Evolutionary conservation across 169 alveolate genomes (phyloP).

Genomic region (Eimeria praecox): DNA sequence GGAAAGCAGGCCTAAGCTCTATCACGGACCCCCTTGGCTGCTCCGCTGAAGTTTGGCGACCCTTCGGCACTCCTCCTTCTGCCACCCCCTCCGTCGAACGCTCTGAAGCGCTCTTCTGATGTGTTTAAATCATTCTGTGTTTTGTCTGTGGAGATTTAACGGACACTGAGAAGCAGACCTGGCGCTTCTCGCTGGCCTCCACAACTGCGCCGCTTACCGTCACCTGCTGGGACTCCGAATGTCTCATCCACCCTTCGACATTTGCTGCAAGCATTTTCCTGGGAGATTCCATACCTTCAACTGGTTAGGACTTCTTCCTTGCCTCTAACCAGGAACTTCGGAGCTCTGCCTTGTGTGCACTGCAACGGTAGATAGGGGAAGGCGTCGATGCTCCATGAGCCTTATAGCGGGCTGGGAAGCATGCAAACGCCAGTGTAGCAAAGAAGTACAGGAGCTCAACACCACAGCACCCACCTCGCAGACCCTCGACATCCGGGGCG

Average conservation of each 20-base stretch:
- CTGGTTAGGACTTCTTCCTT: background rate
- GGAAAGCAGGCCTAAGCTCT: background rate
- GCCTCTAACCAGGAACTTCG: background rate
- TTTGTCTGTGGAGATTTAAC: background rate
- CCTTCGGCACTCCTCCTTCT: background rate
- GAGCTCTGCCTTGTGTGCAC: background rate
- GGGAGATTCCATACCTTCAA: no score
- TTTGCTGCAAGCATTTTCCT: background rate
- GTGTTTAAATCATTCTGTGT: background rate
- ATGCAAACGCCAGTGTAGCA: background rate
- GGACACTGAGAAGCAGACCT: background rate
- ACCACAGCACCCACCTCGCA: background rate
- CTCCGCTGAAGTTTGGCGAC: background rate
- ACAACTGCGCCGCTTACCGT: background rate
- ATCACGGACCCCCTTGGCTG: background rate
- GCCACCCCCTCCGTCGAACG: background rate
- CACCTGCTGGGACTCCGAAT: background rate
- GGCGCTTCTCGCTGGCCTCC: background rate
- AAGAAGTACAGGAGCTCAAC: background rate
- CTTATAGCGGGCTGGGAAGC: background rate
- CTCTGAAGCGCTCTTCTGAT: background rate
- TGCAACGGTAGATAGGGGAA: background rate
- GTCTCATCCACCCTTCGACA: background rate
- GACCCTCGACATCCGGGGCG: background rate
- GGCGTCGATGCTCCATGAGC: background rate